These are phyloP conservation scores for Lachancea waltii DNA, from an alignment of 805 yeast species.

Conservation along the genomic window DNA sequence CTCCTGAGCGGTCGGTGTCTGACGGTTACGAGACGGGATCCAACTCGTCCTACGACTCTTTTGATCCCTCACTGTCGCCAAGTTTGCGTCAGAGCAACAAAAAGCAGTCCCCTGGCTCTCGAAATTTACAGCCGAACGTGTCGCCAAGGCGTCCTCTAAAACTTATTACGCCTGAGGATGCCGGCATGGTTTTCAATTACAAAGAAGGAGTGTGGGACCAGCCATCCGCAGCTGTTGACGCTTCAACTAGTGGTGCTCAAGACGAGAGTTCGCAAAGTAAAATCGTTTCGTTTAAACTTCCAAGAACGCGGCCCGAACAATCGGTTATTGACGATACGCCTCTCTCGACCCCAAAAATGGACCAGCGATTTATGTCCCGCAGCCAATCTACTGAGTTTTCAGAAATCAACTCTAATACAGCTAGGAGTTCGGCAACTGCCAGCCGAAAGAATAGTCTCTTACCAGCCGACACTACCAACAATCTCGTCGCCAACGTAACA, in stretches of 20 bases:
- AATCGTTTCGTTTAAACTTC: conserved; percentile 8
- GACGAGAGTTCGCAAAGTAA: conserved; percentile 7
- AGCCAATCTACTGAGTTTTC: neutral
- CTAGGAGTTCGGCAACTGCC: neutral
- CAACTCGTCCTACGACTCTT: conserved; percentile 8
- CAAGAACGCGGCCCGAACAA: conserved; percentile 6
- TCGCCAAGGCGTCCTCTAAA: conserved; percentile 6
- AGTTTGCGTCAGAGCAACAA: conserved; percentile 5
- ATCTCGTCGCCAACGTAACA: conserved; percentile 14
- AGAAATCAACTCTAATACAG: neutral
- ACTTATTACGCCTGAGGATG: conserved; percentile 24
- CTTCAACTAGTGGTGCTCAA: conserved; percentile 21
- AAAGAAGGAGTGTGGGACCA: conserved; percentile 25
- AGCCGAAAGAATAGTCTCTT: neutral
- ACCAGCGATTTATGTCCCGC: conserved; percentile 10
- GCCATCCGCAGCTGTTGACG: conserved; percentile 18
- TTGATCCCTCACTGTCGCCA: conserved; percentile 5
- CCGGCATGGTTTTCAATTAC: conserved; percentile 23
- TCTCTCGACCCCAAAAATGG: conserved; percentile 23
- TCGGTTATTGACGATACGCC: conserved; percentile 22
- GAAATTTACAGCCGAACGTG: neutral
- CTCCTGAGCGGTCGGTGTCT: conserved; percentile 1
- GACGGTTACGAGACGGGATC: conserved; percentile 6
- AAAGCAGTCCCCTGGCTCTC: conserved; percentile 1
- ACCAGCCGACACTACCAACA: conserved; percentile 7